Evolutionary conservation across 2,329 filamentous ascomycete species (phyloP), one percentile per base, ranked within the genome.

Genomic region (Fusarium foetens): DNA sequence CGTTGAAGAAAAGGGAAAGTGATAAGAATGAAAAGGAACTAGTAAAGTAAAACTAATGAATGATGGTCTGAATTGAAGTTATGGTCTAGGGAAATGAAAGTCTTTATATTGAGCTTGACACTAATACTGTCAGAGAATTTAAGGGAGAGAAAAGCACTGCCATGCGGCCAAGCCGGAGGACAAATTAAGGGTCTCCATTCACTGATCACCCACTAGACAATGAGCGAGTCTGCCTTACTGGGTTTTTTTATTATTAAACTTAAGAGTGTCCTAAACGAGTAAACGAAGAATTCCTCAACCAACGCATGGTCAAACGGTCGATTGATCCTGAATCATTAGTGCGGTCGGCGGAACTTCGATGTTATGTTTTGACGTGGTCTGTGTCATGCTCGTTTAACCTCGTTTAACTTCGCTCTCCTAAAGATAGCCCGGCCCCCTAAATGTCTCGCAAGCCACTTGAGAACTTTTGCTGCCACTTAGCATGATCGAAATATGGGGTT

Each of bases 361-460:
- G 13, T 33, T 13, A 19, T 31, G 25, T 10, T 27, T 39, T 4
- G 49, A 9, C 33, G 2, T 14, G 36, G 35, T n/a, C 43, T 27
- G 16, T 33, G 29, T 17, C 16, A n/a, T 3, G 25, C 25, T 66
- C 63, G 63, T 66, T 66, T 43, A 66, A 16, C 17, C 27, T 66
- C 63, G 63, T 23, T 58, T 25, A 65, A 46, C 25, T 19, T 65
- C 49, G 63, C 36, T 66, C 38, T 7, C 6, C 14, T 1, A 10
- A 1, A 0, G 7, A 13, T 17, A 46, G 25, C 43, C 11, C 3
- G 27, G 46, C 13, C 27, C 2, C 25, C 9, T 13, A 4, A 19
- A 23, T 17, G 9, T 42, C 21, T 36, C 36, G 11, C 5, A 25
- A 7, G 8, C n/a, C 39, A 13, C 27, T n/a, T 1, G 33, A 39